phyloP scores from a whole-genome alignment of 1,284 basidiomycete genomes.

The Pyrrhoderma noxium region DNA sequence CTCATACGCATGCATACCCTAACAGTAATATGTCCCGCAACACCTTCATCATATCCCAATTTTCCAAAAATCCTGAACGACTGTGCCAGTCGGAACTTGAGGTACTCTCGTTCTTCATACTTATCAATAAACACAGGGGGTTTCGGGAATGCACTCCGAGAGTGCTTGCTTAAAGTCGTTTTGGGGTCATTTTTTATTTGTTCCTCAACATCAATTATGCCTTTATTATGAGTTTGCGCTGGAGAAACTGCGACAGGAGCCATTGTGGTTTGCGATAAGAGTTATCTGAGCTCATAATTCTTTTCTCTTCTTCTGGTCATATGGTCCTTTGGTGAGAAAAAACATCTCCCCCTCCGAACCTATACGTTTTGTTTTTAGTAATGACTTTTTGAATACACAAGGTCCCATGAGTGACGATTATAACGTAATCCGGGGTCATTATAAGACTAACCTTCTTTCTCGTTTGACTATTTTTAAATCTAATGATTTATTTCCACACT shows the following conservation, averaged over 20 bases:
- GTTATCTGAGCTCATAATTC: too few relatives aligned
- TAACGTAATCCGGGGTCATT: too few relatives aligned
- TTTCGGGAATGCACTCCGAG: constrained; percentile 14
- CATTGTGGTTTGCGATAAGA: background rate
- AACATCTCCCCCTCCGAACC: too few relatives aligned
- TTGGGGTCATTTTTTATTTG: constrained; percentile 1
- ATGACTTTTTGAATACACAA: too few relatives aligned
- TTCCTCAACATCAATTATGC: background rate
- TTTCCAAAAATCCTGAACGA: constrained; percentile 46
- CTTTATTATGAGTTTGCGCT: background rate
- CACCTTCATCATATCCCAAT: constrained; percentile 52
- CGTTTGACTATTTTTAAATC: too few relatives aligned
- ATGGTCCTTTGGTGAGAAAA: too few relatives aligned
- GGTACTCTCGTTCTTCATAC: constrained; percentile 38
- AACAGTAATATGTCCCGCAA: constrained; percentile 58
- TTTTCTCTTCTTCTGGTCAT: too few relatives aligned
- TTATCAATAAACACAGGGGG: constrained; percentile 32
- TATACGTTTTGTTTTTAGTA: too few relatives aligned
- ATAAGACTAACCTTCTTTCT: too few relatives aligned
- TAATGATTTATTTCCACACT: too few relatives aligned
- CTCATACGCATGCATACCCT: too few relatives aligned
- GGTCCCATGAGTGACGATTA: too few relatives aligned
- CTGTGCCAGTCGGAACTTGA: constrained; percentile 48
- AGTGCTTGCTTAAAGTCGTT: background rate
- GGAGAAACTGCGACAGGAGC: constrained; percentile 5